Base-by-base conservation (phyloP, 2,329 filamentous ascomycete genomes). In the Cercospora sesami region DNA sequence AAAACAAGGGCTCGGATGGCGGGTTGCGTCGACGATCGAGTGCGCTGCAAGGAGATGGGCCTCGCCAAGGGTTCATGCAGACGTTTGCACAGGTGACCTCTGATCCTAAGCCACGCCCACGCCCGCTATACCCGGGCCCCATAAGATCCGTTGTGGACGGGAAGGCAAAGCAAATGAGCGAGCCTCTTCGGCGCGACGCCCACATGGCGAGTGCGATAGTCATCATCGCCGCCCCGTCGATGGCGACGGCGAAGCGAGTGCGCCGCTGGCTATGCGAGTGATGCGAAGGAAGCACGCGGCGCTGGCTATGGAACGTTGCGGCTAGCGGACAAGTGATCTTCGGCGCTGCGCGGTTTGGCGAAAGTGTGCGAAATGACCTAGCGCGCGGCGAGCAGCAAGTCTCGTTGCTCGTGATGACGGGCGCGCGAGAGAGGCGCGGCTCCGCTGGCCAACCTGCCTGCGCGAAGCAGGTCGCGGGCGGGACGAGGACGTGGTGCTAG, bases 1-100 rank as follows among this genome's bases (percentile, higher is more conserved):
- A 28, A n/a, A 21, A 58, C 53, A n/a, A 58, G 53, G 53, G 53
- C 53, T 58, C 53, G 53, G 26, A 31, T 9, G 53, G 53, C 26
- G 53, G 26, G 26, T 28, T 26, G 53, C 53, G 12, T 58, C 53
- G 21, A 58, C 53, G 53, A 58, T 58, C 53, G 53, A 58, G 53
- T n/a, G 14, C n/a, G 53, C 53, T 58, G 53, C 53, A 58, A 30
- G 53, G 53, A 58, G 53, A 58, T 58, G 53, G 53, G 16, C 30
- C 53, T 58, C 53, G 53, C 53, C 53, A 58, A 58, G 53, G 53
- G 53, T 58, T 58, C 53, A 58, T 58, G 53, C 53, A n/a, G 53
- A 58, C 26, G 30, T 31, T 5, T 58, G 53, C 23, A 58, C 53
- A 58, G 53, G 53, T 58, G 53, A 58, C 53, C 53, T 58, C 53